These are phyloP conservation scores for Suillus decipiens DNA, from an alignment of 768 basidiomycete species.

Conservation along the genomic window DNA sequence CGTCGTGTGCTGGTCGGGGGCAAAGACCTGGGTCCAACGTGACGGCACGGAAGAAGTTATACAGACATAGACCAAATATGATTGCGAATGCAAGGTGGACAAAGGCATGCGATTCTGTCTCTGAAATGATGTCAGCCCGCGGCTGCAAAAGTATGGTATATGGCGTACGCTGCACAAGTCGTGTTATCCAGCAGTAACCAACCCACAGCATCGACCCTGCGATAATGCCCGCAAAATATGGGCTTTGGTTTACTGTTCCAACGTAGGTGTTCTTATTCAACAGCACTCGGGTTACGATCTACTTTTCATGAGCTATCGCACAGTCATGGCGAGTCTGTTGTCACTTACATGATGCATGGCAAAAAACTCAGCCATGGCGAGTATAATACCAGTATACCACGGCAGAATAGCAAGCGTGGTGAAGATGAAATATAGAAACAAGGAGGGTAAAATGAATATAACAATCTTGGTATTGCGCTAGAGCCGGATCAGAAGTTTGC, in stretches of 20 bases:
- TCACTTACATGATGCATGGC: constrained; percentile 89
- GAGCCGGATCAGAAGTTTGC: constrained; percentile 7
- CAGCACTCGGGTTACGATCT: constrained; percentile 85
- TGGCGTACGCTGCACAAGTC: constrained; percentile 68
- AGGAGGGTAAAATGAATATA: constrained; percentile 75
- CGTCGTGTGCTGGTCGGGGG: constrained; percentile 77
- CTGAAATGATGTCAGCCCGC: constrained; percentile 38
- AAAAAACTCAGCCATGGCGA: constrained; percentile 86
- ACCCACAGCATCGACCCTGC: constrained; percentile 86
- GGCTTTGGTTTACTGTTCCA: constrained; percentile 81
- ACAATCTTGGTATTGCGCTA: constrained; percentile 81
- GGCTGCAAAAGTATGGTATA: not conserved
- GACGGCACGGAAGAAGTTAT: constrained; percentile 90
- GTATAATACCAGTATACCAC: constrained; percentile 85
- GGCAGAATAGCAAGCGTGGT: constrained; percentile 81
- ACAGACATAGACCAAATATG: constrained; percentile 67
- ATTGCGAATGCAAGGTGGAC: constrained; percentile 78
- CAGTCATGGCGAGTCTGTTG: not conserved
- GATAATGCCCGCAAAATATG: constrained; percentile 94
- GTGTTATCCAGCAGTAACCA: constrained; percentile 75
- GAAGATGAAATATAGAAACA: constrained; percentile 84
- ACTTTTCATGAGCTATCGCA: constrained; percentile 14
- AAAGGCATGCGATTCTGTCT: constrained; percentile 74
- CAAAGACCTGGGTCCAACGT: constrained; percentile 89
- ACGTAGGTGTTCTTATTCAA: constrained; percentile 81